Evolutionary conservation across 2,329 filamentous ascomycete genomes (phyloP), one percentile per base, ranked within the genome.

Genomic region (Penicillium freii): DNA sequence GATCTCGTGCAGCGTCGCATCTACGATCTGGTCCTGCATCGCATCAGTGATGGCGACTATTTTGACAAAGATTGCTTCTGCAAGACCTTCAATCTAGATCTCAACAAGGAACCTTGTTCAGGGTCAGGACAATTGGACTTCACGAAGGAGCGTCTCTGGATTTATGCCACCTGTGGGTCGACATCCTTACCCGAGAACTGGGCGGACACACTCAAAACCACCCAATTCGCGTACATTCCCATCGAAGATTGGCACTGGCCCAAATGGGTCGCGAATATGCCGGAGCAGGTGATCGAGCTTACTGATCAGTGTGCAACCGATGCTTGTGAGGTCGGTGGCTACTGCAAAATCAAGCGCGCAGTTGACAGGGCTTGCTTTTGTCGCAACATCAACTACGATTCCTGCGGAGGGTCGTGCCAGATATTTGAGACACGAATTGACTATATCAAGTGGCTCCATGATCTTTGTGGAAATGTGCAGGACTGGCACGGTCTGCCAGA

Each of bases 271-370:
- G n/a, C 27, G 10, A 5, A 46, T 46, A 46, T 46, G 10, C 44
- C 44, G n/a, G 9, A 31, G 44, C 27, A 46, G 17, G 42, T 44
- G 15, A 44, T 29, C 3, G n/a, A 21, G n/a, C 44, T 46, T 21
- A 19, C 44, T 33, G 44, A 46, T 46, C 44, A 31, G 27, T 46
- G 44, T 46, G 44, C 44, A 46, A 46, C 44, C n/a, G 44, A 46
- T 45, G 43, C 25, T 45, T 45, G 43, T 31, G 43, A 45, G 23
- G 9, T 31, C 43, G 17, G 25, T 19, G 43, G 43, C 15, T 45
- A 45, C 43, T 45, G 43, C 27, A 31, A 45, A 45, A 5, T 45
- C 43, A 45, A 45, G 17, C 43, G 43, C 25, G 25, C 43, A 45
- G 25, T 45, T 45, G 43, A 45, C 27, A 46, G 44, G 44, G 44